phyloP scores from a whole-genome alignment of 2,329 filamentous ascomycete species.

The Lizonia empirigonia region DNA sequence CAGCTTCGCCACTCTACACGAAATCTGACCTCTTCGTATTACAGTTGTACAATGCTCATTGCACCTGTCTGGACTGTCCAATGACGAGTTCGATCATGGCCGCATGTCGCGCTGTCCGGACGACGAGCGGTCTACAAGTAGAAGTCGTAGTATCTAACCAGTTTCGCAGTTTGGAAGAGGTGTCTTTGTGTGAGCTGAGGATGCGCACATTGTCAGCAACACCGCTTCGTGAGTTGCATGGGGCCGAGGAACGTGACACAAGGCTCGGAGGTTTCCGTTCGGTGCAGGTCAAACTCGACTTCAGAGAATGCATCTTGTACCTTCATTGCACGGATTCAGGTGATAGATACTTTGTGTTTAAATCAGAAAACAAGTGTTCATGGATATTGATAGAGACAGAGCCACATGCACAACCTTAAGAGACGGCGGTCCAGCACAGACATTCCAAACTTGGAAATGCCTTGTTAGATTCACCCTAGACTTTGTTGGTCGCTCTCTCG shows the following conservation, averaged over 20 bases:
- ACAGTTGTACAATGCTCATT: background rate
- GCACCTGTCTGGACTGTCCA: background rate
- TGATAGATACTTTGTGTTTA: too few species aligned
- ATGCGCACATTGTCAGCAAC: background rate
- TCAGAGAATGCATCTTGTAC: too few species aligned
- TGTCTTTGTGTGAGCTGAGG: background rate
- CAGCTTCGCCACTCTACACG: background rate
- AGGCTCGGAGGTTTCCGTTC: background rate
- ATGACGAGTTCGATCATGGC: background rate
- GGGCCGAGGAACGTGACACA: background rate
- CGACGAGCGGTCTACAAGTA: background rate
- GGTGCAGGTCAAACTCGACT: background rate
- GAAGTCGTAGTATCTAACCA: too few species aligned
- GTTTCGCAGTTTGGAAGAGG: too few species aligned
- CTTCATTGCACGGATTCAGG: too few species aligned
- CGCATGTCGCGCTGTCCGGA: background rate
- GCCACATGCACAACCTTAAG: too few species aligned
- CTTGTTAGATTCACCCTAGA: background rate
- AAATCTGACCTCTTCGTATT: too few species aligned
- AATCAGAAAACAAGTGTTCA: too few species aligned
- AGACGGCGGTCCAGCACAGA: too few species aligned
- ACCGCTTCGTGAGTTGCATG: background rate
- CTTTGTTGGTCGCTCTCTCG: constrained; percentile 3
- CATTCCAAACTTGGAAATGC: too few species aligned
- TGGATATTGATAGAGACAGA: too few species aligned